Evolutionary conservation across 805 yeast species (phyloP).

Genomic region (Yarrowia sp.): DNA sequence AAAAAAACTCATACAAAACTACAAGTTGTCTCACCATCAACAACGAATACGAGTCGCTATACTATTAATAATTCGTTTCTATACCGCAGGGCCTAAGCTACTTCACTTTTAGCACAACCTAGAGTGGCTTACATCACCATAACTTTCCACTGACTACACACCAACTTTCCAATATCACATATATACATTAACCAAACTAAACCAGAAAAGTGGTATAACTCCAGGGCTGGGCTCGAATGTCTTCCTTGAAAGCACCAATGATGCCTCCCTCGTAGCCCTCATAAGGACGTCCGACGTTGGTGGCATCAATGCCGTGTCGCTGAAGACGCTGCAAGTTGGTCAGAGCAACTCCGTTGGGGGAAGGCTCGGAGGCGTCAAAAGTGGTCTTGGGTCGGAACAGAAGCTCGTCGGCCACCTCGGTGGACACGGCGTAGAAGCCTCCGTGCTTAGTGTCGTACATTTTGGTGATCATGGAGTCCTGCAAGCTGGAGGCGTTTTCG

Average conservation of each 20-base stretch:
- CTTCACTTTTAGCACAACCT: no score
- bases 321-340: slow-evolving; percentile 35
- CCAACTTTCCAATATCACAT: no score
- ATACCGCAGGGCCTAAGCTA: no score
- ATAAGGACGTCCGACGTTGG: slow-evolving; percentile 5
- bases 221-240: slow-evolving; percentile 29
- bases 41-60: no score
- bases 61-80: no score
- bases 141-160: no score
- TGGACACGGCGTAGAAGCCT: slow-evolving; percentile 35
- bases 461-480: slow-evolving; percentile 34
- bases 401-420: slow-evolving; percentile 31
- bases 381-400: slow-evolving; percentile 39
- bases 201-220: slow-evolving; percentile 22
- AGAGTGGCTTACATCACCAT: no score
- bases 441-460: slow-evolving; percentile 39
- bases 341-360: slow-evolving; percentile 39
- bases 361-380: slow-evolving; percentile 41
- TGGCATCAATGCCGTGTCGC: slow-evolving; percentile 21
- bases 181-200: not conserved
- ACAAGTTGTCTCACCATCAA: no score
- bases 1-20: no score
- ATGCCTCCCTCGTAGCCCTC: slow-evolving; percentile 23
- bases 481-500: slow-evolving; percentile 36
- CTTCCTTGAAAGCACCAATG: slow-evolving; percentile 28